A percentile compares a stretch with the other conserved stretches of the same genome.
phyloP scores from a whole-genome alignment of 345 rosid genomes.

The Pistacia integerrima region DNA sequence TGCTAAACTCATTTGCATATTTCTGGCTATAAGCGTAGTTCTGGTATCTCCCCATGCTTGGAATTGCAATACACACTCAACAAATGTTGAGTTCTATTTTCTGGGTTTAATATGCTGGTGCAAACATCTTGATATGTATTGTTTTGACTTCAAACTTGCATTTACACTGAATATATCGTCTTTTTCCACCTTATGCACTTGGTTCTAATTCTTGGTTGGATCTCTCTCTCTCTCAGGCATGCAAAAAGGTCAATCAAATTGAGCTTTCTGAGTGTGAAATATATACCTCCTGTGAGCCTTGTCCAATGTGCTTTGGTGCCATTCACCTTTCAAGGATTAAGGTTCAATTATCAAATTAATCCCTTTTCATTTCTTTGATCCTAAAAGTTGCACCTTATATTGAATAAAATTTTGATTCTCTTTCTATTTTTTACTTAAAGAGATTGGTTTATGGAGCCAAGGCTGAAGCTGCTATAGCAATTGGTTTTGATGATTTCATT shows the following conservation, averaged over 20 bases:
- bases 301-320: conserved; percentile 57
- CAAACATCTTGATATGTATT: too few species aligned
- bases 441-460: conserved; percentile 81
- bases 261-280: conserved; percentile 42
- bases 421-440: conserved; percentile 26
- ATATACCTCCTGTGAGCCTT: conserved; percentile 44
- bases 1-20: background rate
- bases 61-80: background rate
- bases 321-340: conserved; percentile 54
- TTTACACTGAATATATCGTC: too few species aligned
- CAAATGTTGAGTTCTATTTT: background rate
- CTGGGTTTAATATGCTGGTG: too few species aligned
- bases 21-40: background rate
- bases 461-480: conserved; percentile 86
- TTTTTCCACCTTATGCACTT: too few species aligned
- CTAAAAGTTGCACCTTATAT: background rate
- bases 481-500: conserved; percentile 84
- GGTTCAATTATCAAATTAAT: conserved; percentile 30
- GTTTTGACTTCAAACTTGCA: too few species aligned
- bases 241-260: too few species aligned
- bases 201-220: too few species aligned
- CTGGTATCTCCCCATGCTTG: background rate
- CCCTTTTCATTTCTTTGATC: background rate
- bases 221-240: too few species aligned
- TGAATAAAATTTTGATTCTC: background rate